Percentiles rank a stretch among this genome's conserved stretches.
Conservation (phyloP, 2,329 filamentous ascomycete genomes). For the Cadophora malorum region DNA sequence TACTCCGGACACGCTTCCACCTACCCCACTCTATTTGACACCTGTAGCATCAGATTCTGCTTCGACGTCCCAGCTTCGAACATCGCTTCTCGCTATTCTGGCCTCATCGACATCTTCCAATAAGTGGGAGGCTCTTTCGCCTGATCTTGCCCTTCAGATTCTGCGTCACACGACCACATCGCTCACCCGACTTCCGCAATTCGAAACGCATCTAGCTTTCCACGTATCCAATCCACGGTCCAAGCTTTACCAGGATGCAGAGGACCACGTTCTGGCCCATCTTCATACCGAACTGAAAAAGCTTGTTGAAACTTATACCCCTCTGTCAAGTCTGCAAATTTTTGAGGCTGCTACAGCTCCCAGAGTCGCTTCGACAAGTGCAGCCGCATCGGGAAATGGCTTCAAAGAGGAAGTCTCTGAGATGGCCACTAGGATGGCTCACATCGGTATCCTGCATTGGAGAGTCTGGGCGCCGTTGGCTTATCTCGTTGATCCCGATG, state of each 20-base stretch:
- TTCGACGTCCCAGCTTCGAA: conserved; percentile 36
- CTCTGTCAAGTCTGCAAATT: conserved; percentile 43
- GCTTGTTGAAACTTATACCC: conserved; percentile 42
- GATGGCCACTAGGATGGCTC: conserved; percentile 78
- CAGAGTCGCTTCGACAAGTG: conserved; percentile 27
- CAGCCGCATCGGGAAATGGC: conserved; percentile 15
- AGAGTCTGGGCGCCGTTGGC: conserved; percentile 82
- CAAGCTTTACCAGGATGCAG: conserved; percentile 41
- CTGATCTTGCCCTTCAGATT: conserved; percentile 44
- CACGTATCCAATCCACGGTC: conserved; percentile 43
- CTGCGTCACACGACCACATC: conserved; percentile 43
- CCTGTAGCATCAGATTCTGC: conserved; percentile 36
- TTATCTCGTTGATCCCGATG: conserved; percentile 56
- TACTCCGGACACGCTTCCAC: conserved; percentile 37
- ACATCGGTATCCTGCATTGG: conserved; percentile 88
- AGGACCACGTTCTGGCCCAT: conserved; percentile 39
- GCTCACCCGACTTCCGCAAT: conserved; percentile 41
- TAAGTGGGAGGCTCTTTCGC: conserved; percentile 40
- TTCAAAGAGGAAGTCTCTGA: conserved; percentile 57
- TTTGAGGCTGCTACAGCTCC: conserved; percentile 45
- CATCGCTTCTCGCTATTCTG: conserved; percentile 43
- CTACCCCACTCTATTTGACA: conserved; percentile 42
- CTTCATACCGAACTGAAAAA: conserved; percentile 42
- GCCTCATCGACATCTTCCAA: conserved; percentile 39
- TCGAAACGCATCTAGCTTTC: conserved; percentile 43